Percentiles rank a stretch among this genome's conserved stretches.
phyloP scores from a whole-genome alignment of 305 asterid genomes.

The Euphrasia arctica region DNA sequence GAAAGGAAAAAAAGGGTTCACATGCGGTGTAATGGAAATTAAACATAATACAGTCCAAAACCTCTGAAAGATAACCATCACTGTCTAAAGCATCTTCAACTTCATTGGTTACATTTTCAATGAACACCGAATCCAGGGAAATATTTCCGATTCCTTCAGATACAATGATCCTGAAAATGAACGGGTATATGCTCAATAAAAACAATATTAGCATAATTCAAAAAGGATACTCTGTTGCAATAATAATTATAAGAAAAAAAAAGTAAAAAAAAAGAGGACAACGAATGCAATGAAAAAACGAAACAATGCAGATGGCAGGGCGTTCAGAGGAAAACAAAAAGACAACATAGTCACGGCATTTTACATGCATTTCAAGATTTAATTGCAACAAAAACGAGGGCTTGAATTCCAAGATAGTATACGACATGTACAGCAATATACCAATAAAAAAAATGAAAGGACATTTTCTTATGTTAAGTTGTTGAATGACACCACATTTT shows the following conservation, averaged over 20 bases:
- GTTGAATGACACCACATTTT: too few species aligned
- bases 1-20: neutral
- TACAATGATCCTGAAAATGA: constrained; percentile 43
- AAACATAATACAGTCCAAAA: constrained; percentile 31
- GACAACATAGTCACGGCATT: too few species aligned
- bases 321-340: too few species aligned
- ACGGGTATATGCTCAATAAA: constrained; percentile 4
- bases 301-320: neutral
- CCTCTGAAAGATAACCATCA: constrained; percentile 98
- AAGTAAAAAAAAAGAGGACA: constrained; percentile 4
- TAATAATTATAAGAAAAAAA: too few species aligned
- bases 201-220: neutral
- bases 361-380: too few species aligned
- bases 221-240: constrained; percentile 5
- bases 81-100: constrained; percentile 66
- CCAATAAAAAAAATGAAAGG: too few species aligned
- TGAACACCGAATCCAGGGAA: constrained; percentile 60
- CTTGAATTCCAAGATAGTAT: too few species aligned
- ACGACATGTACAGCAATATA: too few species aligned
- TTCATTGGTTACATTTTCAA: constrained; percentile 45
- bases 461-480: too few species aligned
- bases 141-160: constrained; percentile 38
- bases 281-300: neutral
- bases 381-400: too few species aligned
- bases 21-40: constrained; percentile 14